phyloP scores from a whole-genome alignment of 73 alveolate species.

The Paramecium primaurelia region DNA sequence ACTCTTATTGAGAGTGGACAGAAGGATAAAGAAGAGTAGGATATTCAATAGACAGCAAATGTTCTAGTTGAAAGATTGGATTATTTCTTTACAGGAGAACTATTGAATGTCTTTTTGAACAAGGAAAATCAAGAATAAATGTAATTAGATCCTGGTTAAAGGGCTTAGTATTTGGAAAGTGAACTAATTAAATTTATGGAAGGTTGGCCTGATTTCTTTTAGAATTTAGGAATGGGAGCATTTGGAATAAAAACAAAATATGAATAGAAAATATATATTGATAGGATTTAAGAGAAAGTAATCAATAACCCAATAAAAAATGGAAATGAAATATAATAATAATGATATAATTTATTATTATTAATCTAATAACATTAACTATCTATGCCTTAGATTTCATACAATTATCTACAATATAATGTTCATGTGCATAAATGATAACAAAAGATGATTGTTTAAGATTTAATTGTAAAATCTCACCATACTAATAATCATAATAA shows the following conservation, averaged over 20 bases:
- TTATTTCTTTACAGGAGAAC: background rate
- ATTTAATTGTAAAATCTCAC: background rate
- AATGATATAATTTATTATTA: background rate
- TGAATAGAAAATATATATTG: background rate
- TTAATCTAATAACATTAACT: background rate
- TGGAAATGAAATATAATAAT: background rate
- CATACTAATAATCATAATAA: background rate
- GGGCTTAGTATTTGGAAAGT: background rate
- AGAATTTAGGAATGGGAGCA: background rate
- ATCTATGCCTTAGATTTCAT: background rate
- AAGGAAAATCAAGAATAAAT: background rate
- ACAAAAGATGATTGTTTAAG: conserved; percentile 15
- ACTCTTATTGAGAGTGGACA: conserved; percentile 33
- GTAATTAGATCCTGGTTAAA: background rate
- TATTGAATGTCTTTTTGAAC: background rate
- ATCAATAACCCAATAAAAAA: background rate
- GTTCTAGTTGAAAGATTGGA: conserved; percentile 8
- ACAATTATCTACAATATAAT: background rate
- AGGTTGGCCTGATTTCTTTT: background rate
- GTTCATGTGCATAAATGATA: background rate
- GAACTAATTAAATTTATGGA: background rate
- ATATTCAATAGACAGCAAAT: background rate
- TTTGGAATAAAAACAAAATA: background rate
- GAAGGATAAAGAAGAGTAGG: background rate
- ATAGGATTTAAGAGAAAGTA: background rate